Evolutionary conservation across 768 basidiomycete genomes (phyloP).

Genomic region (Tulasnella sp.): DNA sequence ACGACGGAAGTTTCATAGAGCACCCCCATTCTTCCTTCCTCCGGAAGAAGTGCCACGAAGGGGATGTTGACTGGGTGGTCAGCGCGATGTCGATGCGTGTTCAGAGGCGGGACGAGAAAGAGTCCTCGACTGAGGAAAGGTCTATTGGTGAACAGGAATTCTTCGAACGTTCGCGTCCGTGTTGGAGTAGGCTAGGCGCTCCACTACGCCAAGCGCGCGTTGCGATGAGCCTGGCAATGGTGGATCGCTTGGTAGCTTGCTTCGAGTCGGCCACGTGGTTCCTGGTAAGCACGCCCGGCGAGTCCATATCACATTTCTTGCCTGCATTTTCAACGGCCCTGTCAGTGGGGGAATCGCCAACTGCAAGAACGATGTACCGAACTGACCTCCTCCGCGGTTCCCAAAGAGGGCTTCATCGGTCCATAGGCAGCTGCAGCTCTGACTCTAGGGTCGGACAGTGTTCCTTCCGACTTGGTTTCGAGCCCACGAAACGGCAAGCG

Average conservation of each 20-base stretch:
- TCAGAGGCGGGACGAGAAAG: slow-evolving; percentile 57
- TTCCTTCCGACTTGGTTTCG: slow-evolving; percentile 55
- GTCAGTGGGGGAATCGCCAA: neutral
- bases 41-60: slow-evolving; percentile 11
- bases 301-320: no score
- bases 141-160: slow-evolving; percentile 58
- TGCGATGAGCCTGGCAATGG: no score
- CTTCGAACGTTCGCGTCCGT: slow-evolving; percentile 39
- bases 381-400: slow-evolving; percentile 50
- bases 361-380: slow-evolving; percentile 35
- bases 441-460: slow-evolving; percentile 49
- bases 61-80: slow-evolving; percentile 29
- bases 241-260: no score
- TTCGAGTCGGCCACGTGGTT: slow-evolving; percentile 41
- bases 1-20: slow-evolving; percentile 76
- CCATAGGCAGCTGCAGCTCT: slow-evolving; percentile 64
- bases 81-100: slow-evolving; percentile 35
- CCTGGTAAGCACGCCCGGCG: no score
- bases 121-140: slow-evolving; percentile 62
- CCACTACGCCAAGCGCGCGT: slow-evolving; percentile 59
- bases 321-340: neutral
- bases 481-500: slow-evolving; percentile 68
- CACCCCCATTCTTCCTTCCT: neutral
- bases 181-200: slow-evolving; percentile 75
- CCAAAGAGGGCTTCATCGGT: slow-evolving; percentile 71